A percentile compares a stretch with the other conserved stretches of the same genome.
phyloP scores from a whole-genome alignment of 495 filamentous ascomycete genomes.

The Lepraria neglecta region DNA sequence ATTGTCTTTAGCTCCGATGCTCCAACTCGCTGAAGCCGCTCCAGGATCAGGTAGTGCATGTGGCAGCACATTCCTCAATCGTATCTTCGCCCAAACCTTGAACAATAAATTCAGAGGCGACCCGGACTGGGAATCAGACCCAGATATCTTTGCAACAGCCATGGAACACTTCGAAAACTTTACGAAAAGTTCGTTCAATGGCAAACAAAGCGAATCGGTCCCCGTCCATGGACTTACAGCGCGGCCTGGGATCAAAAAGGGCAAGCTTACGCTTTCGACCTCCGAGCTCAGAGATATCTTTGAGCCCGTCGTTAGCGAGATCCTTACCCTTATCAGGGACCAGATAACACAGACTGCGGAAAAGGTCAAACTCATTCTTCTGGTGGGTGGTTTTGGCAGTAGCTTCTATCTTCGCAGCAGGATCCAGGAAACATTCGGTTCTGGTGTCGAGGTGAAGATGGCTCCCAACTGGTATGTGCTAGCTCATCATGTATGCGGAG shows the following conservation, averaged over 20 bases:
- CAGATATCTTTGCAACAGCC: neutral
- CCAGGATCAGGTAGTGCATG: constrained; percentile 58
- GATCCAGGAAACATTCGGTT: neutral
- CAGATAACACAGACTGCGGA: neutral
- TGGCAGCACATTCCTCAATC: constrained; percentile 65
- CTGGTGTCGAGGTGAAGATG: neutral
- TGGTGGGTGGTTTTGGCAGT: neutral
- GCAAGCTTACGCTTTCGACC: neutral
- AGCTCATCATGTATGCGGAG: neutral
- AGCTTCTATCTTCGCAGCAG: neutral
- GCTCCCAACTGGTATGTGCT: neutral
- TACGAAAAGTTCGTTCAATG: neutral
- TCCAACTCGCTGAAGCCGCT: constrained; percentile 58
- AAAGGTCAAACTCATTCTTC: neutral
- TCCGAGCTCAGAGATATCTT: neutral
- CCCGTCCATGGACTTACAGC: neutral
- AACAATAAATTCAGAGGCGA: constrained; percentile 42
- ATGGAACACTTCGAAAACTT: constrained; percentile 4
- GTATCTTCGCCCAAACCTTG: constrained; percentile 61
- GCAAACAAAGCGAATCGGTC: neutral
- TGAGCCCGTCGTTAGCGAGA: neutral
- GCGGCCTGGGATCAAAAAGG: constrained; percentile 1
- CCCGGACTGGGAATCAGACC: neutral
- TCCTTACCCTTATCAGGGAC: constrained; percentile 11
- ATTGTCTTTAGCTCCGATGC: constrained; percentile 25